Percentiles rank a stretch among this genome's conserved stretches.
These are phyloP conservation scores for Blastobotrys petasosporus DNA, from an alignment of 1,139 yeast genomes.

Conservation along the genomic window DNA sequence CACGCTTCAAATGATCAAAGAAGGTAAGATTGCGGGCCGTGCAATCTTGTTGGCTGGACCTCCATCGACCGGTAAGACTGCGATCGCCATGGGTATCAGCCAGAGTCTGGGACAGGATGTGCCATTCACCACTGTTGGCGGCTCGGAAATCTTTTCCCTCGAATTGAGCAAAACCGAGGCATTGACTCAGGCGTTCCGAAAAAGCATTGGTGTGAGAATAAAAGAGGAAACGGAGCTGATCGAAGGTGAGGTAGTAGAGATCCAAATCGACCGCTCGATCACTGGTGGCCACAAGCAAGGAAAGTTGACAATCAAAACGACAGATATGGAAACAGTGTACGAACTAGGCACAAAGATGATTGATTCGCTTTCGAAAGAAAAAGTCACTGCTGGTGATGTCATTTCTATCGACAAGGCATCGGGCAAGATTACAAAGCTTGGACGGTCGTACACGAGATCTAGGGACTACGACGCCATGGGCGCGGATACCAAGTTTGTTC, in stretches of 20 bases:
- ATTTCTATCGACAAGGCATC: conserved; percentile 92
- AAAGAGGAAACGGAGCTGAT: conserved; percentile 96
- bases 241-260: conserved; percentile 98
- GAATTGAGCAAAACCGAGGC: conserved; percentile 95
- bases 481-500: conserved; percentile 94
- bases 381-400: conserved; percentile 96
- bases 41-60: conserved; percentile 97
- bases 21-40: conserved; percentile 93
- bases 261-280: conserved; percentile 91
- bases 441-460: conserved; percentile 92
- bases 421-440: conserved; percentile 89
- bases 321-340: conserved; percentile 98
- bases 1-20: conserved; percentile 84
- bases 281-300: conserved; percentile 99
- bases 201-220: conserved; percentile 89
- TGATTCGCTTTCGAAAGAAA: conserved; percentile 90
- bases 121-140: conserved; percentile 93
- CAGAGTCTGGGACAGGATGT: conserved; percentile 87
- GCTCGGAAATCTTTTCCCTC: conserved; percentile 85
- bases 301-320: conserved; percentile 91
- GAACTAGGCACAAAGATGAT: conserved; percentile 97
- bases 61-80: conserved; percentile 98
- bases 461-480: conserved; percentile 99
- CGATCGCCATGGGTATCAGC: conserved; percentile 94
- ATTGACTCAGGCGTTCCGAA: conserved; percentile 90